Percentiles rank a stretch among this genome's conserved stretches.
Evolutionary conservation across 1,139 yeast genomes (phyloP).

Genomic region (Blastobotrys buckinghamii): DNA sequence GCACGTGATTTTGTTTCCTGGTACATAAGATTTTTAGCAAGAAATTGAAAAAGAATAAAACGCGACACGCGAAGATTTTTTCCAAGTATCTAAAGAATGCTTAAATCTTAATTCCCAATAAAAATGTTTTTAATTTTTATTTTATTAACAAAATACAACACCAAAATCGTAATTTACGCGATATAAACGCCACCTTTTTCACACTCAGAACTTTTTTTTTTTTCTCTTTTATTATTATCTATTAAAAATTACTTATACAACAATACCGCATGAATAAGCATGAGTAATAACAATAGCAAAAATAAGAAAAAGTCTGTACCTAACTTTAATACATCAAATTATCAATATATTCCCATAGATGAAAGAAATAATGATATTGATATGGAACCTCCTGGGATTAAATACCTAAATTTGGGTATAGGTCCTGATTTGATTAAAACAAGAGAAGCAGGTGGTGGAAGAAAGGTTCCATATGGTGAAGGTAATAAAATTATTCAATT

Average conservation of each 20-base stretch:
- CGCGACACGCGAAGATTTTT: no score
- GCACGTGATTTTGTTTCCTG: no score
- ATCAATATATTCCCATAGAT: conserved; percentile 6
- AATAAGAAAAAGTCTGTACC: not conserved
- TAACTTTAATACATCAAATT: not conserved
- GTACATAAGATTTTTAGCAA: no score
- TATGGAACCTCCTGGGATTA: conserved; percentile 2
- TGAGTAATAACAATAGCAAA: not conserved
- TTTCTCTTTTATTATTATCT: no score
- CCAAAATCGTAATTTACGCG: no score
- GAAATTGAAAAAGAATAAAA: no score
- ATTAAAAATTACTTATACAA: not conserved
- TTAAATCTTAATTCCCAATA: no score
- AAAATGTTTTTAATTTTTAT: no score
- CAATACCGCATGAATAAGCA: not conserved
- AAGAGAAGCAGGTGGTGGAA: conserved; percentile 48
- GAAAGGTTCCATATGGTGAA: conserved; percentile 37
- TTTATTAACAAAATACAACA: no score
- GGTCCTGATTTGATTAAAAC: conserved; percentile 90
- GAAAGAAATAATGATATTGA: not conserved
- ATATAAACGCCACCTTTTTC: not conserved
- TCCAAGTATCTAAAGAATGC: no score
- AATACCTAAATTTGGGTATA: conserved; percentile 33
- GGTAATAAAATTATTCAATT: conserved; percentile 43
- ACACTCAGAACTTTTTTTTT: no score